These are phyloP conservation scores for Solanum appendiculatum DNA, from an alignment of 257 asterid species.

Conservation along the genomic window DNA sequence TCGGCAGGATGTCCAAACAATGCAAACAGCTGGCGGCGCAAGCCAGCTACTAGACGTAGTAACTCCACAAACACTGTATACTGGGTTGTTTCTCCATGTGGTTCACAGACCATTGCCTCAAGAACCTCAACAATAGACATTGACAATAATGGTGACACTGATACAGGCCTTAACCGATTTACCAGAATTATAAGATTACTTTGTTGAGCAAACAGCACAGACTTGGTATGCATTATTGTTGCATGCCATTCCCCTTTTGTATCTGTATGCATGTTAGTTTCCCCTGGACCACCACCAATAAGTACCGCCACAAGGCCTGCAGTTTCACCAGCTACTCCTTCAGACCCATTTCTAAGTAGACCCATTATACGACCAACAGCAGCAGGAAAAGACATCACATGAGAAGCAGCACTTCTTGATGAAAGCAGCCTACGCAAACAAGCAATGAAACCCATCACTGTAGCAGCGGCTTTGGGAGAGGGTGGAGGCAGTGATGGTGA, in stretches of 20 bases:
- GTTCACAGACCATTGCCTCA: constrained; percentile 96
- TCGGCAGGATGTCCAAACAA: constrained; percentile 97
- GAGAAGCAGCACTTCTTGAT: constrained; percentile 94
- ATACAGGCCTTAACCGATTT: constrained; percentile 79
- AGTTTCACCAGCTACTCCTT: constrained; percentile 89
- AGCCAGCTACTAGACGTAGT: constrained; percentile 91
- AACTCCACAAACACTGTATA: constrained; percentile 88
- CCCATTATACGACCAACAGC: constrained; percentile 98
- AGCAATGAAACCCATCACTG: constrained; percentile 87
- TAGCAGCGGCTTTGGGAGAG: constrained; percentile 98
- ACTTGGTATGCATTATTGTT: constrained; percentile 84
- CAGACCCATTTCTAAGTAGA: constrained; percentile 91
- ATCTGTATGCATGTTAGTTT: constrained; percentile 52
- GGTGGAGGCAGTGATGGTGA: constrained; percentile 96
- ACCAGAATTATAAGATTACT: constrained; percentile 70
- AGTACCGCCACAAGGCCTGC: constrained; percentile 86
- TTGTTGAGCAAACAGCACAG: constrained; percentile 80
- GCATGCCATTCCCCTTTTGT: constrained; percentile 96
- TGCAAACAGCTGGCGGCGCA: constrained; percentile 94
- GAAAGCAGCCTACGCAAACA: constrained; percentile 89
- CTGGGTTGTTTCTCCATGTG: constrained; percentile 92
- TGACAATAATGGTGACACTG: constrained; percentile 88
- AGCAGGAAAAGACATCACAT: constrained; percentile 97
- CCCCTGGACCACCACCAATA: constrained; percentile 98
- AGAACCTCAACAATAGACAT: constrained; percentile 94